Percentiles rank a stretch among this genome's conserved stretches.
These are phyloP conservation scores for Aspergillus ibericus DNA, from an alignment of 2,329 filamentous ascomycete species.

Conservation along the genomic window DNA sequence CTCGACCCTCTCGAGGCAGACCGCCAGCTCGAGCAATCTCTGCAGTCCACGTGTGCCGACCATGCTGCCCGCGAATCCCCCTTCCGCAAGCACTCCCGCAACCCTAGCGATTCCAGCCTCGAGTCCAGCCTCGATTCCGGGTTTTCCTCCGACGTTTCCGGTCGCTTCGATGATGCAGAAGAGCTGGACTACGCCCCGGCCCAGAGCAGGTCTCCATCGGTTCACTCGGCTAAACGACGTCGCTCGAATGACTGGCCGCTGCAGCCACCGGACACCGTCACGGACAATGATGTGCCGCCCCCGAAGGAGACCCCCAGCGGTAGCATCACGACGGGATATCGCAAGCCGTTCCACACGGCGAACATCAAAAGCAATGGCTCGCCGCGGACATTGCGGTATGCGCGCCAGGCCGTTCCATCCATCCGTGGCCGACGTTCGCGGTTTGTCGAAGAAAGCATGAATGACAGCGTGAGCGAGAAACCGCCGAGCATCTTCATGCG, in stretches of 20 bases:
- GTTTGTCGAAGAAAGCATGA: conserved; percentile 81
- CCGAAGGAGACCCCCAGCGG: neutral
- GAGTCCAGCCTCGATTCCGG: conserved; percentile 19
- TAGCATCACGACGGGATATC: conserved; percentile 13
- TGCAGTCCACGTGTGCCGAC: conserved; percentile 19
- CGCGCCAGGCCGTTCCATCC: conserved; percentile 11
- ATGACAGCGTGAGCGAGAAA: conserved; percentile 69
- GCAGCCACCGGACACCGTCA: conserved; percentile 3
- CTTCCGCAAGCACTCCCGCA: conserved; percentile 32
- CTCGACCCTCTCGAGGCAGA: conserved; percentile 22
- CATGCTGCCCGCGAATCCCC: conserved; percentile 19
- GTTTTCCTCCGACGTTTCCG: conserved; percentile 35
- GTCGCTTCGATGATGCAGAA: conserved; percentile 39
- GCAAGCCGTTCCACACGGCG: conserved; percentile 17
- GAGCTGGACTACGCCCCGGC: conserved; percentile 20
- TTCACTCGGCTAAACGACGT: conserved; percentile 44
- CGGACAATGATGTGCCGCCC: neutral
- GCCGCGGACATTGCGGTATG: conserved; percentile 12
- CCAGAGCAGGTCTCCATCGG: conserved; percentile 24
- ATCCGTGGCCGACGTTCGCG: conserved; percentile 59
- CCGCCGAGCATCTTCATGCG: conserved; percentile 69
- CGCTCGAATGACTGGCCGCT: conserved; percentile 48
- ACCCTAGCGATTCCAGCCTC: conserved; percentile 18
- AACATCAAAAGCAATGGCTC: conserved; percentile 11
- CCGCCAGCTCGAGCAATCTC: conserved; percentile 24